Evolutionary conservation across 2,329 filamentous ascomycete species (phyloP).

Genomic region (Penicillium decumbens): DNA sequence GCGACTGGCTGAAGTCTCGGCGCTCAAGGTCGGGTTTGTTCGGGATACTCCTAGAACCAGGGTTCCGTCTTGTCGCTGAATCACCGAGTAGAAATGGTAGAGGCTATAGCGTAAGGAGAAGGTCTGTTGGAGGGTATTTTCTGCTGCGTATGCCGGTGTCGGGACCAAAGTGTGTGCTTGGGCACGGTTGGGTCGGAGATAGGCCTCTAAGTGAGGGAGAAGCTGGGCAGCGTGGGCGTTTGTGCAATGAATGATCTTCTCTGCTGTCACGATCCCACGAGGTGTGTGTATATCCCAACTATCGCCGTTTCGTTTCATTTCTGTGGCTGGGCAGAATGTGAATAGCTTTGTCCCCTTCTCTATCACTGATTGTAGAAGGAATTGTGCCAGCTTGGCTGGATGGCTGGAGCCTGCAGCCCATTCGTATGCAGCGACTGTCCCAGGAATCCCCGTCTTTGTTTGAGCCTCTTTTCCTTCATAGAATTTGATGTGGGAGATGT

Average conservation of each 20-base stretch:
- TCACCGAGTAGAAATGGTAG: conserved; percentile 49
- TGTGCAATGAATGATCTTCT: conserved; percentile 24
- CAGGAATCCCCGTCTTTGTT: conserved; percentile 35
- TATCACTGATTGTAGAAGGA: conserved; percentile 40
- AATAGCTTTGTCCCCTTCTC: conserved; percentile 40
- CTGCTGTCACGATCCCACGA: conserved; percentile 14
- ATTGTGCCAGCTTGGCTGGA: conserved; percentile 50
- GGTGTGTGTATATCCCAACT: conserved; percentile 20
- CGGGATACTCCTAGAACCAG: conserved; percentile 43
- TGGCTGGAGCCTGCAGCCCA: conserved; percentile 50
- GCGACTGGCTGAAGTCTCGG: conserved; percentile 25
- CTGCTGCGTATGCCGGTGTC: conserved; percentile 33
- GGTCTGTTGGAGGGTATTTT: conserved; percentile 36
- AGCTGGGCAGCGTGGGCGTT: conserved; percentile 25
- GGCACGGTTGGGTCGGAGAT: conserved; percentile 43
- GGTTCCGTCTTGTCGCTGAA: conserved; percentile 44
- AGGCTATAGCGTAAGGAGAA: conserved; percentile 47
- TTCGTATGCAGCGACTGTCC: conserved; percentile 47
- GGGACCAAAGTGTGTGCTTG: conserved; percentile 47
- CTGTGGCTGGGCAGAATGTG: conserved; percentile 42
- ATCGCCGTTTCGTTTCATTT: conserved; percentile 16
- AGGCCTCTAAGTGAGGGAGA: conserved; percentile 20
- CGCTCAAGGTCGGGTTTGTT: conserved; percentile 40
- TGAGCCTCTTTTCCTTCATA: conserved; percentile 41
- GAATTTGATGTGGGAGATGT: conserved; percentile 42